Base-by-base conservation (phyloP, 441 rosid genomes). In the Jatropha multifida region DNA sequence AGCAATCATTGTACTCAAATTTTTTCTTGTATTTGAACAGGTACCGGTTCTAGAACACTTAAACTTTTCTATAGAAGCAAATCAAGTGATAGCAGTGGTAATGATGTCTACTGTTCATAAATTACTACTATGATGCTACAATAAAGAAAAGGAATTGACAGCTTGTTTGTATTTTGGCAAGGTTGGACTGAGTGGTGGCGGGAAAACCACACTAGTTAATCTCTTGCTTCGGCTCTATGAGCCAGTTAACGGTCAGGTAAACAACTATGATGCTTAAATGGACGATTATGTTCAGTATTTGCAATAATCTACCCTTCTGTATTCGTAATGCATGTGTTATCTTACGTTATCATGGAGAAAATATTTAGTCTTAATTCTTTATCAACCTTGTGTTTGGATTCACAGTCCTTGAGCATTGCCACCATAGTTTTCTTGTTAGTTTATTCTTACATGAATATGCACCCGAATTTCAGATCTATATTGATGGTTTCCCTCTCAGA, bases 181-280 rank as follows among this genome's bases (percentile, higher is more conserved):
- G 98, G 99, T 90, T 83, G 97, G 99, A 81, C 94, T 92, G 54
- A 95, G 99, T 80, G 99, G 99, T 74, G 93, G 98, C 77, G 99
- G 99, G 74, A 95, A 93, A 80, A 93, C 98, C 87, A 90, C 98
- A 48, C 62, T 95, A 74, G 96, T 95, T 78, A 95, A 78, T 88
- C 96, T 95, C 58, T 81, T 93, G 90, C 92, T 93, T 56, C 95
- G 88, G 69, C 94, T 95, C 56, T 95, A 89, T 77, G 88, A 92
- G 81, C 99, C 98, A 81, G 87, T 83, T 51, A 71, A 83, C 73
- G 97, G 99, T 71, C 97, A 92, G 96, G 99, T 95, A 82, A 78
- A 54, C 55, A 14, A 54, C 2, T 1, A 41, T 42, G 26, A 18
- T 40, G n/a, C 69, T 11, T 18, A 32, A 32, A 32, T 18, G 32